A percentile compares a stretch with the other conserved stretches of the same genome.
phyloP scores from a whole-genome alignment of 345 rosid genomes.

The Eucalyptus cladocalyx region DNA sequence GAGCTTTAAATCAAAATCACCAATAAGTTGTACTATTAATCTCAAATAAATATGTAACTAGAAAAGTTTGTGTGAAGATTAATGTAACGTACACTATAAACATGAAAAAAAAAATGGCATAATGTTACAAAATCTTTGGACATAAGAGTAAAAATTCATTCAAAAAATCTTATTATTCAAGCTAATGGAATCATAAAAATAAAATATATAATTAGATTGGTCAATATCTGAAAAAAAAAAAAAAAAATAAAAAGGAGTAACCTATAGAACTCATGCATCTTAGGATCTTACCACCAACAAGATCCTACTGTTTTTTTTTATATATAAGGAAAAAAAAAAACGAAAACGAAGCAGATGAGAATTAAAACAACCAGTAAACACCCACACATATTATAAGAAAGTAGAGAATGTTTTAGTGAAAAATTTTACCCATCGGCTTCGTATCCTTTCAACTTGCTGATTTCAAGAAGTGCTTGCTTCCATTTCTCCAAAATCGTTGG shows the following conservation, averaged over 20 bases:
- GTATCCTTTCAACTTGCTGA: not conserved
- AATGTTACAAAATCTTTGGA: not conserved
- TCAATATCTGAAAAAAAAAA: not conserved
- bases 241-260: rapidly evolving
- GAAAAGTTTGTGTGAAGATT: not conserved
- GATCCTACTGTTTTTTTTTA: not conserved
- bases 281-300: not conserved
- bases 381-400: not conserved
- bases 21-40: not conserved
- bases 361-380: not conserved
- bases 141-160: not conserved
- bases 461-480: not conserved
- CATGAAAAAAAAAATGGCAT: not conserved
- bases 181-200: not conserved
- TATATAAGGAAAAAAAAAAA: not conserved
- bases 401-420: not conserved
- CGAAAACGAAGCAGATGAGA: not conserved
- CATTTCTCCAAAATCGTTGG: not conserved
- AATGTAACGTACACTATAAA: not conserved
- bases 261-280: not conserved
- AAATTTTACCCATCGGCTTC: not conserved
- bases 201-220: not conserved
- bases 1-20: not conserved
- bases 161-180: not conserved
- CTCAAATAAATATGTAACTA: not conserved